Evolutionary conservation across 306 rosid species (phyloP), one percentile per base, ranked within the genome.

Genomic region (Calophaca sinica): DNA sequence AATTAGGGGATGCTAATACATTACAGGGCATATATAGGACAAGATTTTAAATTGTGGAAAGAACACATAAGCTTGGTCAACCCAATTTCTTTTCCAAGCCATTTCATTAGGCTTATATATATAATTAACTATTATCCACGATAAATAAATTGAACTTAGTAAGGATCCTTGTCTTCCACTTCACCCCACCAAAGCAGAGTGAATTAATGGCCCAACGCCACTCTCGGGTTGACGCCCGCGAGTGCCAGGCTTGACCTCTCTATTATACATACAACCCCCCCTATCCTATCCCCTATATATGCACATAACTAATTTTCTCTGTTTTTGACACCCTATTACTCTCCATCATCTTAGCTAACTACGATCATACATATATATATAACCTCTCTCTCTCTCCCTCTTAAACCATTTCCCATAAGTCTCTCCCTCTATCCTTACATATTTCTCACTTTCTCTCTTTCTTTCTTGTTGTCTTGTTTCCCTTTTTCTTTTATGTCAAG

Each of bases 181-280:
- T 49, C 20, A 49, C 54, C 53, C 48, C 51, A 39, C 20, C 53
- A 13, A 31, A 50, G 65, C 36, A 36, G 68, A 38, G 62, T 79
- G 32, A 63, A 42, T 42, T 42, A 71, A 35, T 36, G 96, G 91
- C 54, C 61, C 11, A 48, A 76, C 92, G 81, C 2, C 26, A 63
- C 6, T 46, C 13, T 87, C 90, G 96, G 82, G 88, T 88, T 88
- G 96, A 88, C 89, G 79, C 62, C 57, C 52, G 74, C 68, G 49
- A 64, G 64, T 48, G 77, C 77, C 67, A 77, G 70, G 60, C 65
- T 68, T 78, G 85, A 83, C 87, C 79, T 59, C 83, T 72, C 74
- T 68, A 75, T 77, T 68, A 75, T 77, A 79, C 29, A 50, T 75
- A 55, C 36, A 3, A 10, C 29, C 46, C 77, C 33, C 51, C 33